Evolutionary conservation across 352 stramenopile genomes (phyloP).

Genomic region (Globisporangium spinosum): DNA sequence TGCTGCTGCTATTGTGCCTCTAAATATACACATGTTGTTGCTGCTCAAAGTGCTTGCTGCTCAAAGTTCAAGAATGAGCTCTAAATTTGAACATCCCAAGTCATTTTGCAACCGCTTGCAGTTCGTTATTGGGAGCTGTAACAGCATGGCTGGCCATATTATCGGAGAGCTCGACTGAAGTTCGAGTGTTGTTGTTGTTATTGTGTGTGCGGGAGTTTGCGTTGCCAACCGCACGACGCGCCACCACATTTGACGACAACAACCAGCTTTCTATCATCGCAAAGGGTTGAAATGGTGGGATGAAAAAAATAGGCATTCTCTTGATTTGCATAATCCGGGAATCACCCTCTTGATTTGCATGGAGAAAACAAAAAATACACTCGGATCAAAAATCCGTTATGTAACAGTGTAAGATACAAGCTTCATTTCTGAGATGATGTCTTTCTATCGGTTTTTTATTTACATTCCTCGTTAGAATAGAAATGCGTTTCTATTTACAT

Average conservation of each 20-base stretch:
- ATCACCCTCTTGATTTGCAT: neutral
- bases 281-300: neutral
- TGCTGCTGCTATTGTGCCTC: neutral
- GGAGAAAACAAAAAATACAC: neutral
- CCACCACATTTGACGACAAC: constrained; percentile 2
- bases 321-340: neutral
- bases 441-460: neutral
- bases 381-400: neutral
- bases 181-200: neutral
- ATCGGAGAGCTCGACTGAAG: neutral
- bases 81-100: neutral
- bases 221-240: neutral
- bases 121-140: neutral
- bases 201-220: neutral
- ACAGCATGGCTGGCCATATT: neutral
- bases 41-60: neutral
- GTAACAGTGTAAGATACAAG: neutral
- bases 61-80: neutral
- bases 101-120: neutral
- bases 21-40: neutral
- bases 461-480: neutral
- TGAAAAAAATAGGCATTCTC: neutral
- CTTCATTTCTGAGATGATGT: neutral
- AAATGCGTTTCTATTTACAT: neutral
- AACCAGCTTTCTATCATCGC: neutral